Conservation (phyloP, 306 rosid genomes). For the Ormosia emarginata region DNA sequence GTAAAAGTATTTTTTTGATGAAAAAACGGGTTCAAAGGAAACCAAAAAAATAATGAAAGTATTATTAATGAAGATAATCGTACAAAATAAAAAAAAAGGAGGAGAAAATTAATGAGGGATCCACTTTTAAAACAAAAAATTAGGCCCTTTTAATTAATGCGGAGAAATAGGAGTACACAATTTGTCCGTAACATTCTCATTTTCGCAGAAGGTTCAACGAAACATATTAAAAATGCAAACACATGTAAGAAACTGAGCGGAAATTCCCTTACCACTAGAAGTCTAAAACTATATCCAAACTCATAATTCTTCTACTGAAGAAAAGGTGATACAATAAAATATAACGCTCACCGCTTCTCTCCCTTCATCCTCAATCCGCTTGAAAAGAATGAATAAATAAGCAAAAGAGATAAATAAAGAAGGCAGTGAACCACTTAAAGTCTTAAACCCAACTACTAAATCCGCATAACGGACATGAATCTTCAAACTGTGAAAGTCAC, state of each 20-base stretch:
- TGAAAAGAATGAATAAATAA: background rate
- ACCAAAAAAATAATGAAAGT: background rate
- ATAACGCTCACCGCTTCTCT: background rate
- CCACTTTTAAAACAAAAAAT: background rate
- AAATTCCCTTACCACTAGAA: background rate
- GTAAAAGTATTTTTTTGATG: too few species aligned
- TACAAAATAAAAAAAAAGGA: background rate
- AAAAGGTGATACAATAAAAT: background rate
- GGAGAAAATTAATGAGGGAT: background rate
- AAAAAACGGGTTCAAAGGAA: too few species aligned
- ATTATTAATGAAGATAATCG: background rate
- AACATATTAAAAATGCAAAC: background rate
- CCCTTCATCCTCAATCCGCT: background rate
- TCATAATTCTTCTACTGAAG: background rate
- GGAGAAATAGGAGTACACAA: background rate
- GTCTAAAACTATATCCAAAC: background rate
- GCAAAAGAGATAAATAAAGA: background rate
- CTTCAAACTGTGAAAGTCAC: background rate
- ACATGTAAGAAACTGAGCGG: background rate
- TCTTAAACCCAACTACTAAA: background rate
- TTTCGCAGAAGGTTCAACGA: background rate
- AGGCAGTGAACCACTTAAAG: background rate
- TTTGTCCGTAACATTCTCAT: background rate
- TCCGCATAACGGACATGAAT: background rate
- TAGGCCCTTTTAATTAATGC: conserved; percentile 14